Evolutionary conservation across 495 filamentous ascomycete species (phyloP).

Genomic region (Staphylotrichum tortipilum): DNA sequence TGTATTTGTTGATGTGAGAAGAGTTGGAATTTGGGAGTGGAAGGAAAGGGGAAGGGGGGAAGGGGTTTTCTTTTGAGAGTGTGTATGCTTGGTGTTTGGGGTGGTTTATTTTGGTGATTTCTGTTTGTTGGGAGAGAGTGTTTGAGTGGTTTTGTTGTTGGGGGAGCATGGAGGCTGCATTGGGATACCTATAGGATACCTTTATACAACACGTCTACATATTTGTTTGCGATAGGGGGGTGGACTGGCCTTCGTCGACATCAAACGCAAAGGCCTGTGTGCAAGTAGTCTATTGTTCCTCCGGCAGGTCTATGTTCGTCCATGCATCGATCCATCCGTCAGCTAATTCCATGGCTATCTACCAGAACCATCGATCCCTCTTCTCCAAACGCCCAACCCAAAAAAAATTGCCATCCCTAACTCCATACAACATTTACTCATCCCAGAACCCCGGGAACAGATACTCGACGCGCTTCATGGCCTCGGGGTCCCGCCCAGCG

Average conservation of each 20-base stretch:
- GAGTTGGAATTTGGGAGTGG: not conserved
- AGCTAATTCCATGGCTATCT: too few species aligned
- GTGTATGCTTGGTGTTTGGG: not conserved
- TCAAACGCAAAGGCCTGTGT: too few species aligned
- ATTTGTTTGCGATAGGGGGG: not conserved
- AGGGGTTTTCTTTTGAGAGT: not conserved
- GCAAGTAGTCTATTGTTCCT: not conserved
- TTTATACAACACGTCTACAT: not conserved
- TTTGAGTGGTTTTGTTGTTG: not conserved
- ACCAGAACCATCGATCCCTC: not conserved
- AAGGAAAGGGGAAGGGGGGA: too few species aligned
- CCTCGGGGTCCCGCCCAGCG: conserved; percentile 52
- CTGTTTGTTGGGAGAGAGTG: not conserved
- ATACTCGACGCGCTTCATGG: conserved; percentile 62
- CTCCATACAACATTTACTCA: conserved; percentile 9
- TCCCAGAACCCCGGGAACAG: conserved; percentile 61
- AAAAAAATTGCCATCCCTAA: not conserved
- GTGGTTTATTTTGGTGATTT: not conserved
- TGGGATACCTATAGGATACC: not conserved
- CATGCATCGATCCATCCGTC: too few species aligned
- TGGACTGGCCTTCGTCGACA: not conserved
- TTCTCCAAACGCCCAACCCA: not conserved
- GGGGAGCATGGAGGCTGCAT: conserved; percentile 1
- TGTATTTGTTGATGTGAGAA: conserved; percentile 48
- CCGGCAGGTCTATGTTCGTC: conserved; percentile 5